Percentiles rank a stretch among this genome's conserved stretches.
Evolutionary conservation across 768 basidiomycete genomes (phyloP).

Genomic region (Coprinopsis cinerea): DNA sequence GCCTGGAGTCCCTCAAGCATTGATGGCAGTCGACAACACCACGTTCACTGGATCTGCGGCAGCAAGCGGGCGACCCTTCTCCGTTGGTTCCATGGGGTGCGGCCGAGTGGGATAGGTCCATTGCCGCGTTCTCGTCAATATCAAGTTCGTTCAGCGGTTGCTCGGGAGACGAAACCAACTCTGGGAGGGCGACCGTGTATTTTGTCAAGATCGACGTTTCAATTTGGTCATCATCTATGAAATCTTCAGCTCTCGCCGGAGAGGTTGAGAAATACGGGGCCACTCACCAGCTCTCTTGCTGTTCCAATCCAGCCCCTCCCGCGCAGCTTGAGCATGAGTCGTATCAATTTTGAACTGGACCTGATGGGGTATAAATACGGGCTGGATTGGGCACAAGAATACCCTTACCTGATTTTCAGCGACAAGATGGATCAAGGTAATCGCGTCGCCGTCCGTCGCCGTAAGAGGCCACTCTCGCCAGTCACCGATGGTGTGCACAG

Average conservation of each 20-base stretch:
- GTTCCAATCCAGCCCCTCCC: constrained; percentile 66
- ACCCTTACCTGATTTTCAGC: constrained; percentile 65
- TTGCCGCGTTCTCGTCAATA: not conserved
- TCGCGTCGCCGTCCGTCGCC: constrained; percentile 76
- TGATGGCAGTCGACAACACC: constrained; percentile 38
- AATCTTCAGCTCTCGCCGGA: not conserved
- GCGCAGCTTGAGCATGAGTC: constrained; percentile 48
- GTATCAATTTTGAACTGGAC: constrained; percentile 71
- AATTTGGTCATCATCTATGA: constrained; percentile 78
- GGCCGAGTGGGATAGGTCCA: constrained; percentile 6
- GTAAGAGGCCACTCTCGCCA: constrained; percentile 79
- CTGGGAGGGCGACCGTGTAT: constrained; percentile 23
- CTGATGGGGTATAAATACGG: constrained; percentile 28
- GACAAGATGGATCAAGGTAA: constrained; percentile 71
- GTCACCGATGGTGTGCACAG: constrained; percentile 42
- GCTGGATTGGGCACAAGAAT: not conserved
- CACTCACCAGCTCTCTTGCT: constrained; percentile 80
- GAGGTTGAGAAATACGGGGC: not conserved
- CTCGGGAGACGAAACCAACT: constrained; percentile 11
- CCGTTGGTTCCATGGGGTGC: constrained; percentile 38
- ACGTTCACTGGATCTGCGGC: constrained; percentile 27
- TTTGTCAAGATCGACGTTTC: constrained; percentile 60
- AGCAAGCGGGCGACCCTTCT: constrained; percentile 43
- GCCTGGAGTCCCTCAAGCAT: constrained; percentile 41
- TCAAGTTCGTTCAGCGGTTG: constrained; percentile 1